A percentile compares a stretch with the other conserved stretches of the same genome.
These are phyloP conservation scores for Wickerhamiella spandovensis DNA, from an alignment of 805 yeast species.

Conservation along the genomic window DNA sequence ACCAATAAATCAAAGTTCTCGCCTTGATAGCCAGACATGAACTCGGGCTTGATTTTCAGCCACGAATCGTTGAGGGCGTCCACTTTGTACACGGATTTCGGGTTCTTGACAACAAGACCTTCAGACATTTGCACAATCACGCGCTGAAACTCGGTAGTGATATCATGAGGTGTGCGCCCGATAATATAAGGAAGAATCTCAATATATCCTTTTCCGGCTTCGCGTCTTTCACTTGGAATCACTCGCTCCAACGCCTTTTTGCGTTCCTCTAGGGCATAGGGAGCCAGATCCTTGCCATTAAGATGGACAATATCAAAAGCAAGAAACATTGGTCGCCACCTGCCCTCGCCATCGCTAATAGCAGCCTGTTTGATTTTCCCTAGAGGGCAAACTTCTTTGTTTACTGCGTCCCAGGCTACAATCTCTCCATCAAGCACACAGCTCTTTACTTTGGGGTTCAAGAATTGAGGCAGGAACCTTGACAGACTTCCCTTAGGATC, in stretches of 20 bases:
- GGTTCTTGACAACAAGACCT: conserved; percentile 68
- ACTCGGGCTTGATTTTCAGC: conserved; percentile 88
- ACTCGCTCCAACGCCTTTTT: conserved; percentile 37
- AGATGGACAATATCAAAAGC: conserved; percentile 62
- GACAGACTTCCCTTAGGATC: conserved; percentile 39
- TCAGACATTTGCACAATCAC: conserved; percentile 57
- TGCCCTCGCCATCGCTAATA: conserved; percentile 20
- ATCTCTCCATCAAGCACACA: conserved; percentile 80
- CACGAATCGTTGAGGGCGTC: conserved; percentile 55
- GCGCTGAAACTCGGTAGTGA: conserved; percentile 39
- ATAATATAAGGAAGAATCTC: conserved; percentile 23
- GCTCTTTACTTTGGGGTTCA: conserved; percentile 21
- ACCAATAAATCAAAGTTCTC: conserved; percentile 71
- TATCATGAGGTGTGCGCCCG: conserved; percentile 37
- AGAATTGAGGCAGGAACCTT: conserved; percentile 30
- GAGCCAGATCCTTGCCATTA: conserved; percentile 52
- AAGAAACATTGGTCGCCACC: conserved; percentile 26
- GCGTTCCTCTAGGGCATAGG: conserved; percentile 41
- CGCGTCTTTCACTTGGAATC: conserved; percentile 25
- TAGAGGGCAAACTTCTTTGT: conserved; percentile 51
- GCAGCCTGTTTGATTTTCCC: conserved; percentile 69
- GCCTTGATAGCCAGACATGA: conserved; percentile 62
- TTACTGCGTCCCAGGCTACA: conserved; percentile 63
- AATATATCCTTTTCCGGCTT: conserved; percentile 9
- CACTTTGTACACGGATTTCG: conserved; percentile 41